Conservation (phyloP, 192 early-diverging fungal genomes). For the Dimargaris cristalligena region DNA sequence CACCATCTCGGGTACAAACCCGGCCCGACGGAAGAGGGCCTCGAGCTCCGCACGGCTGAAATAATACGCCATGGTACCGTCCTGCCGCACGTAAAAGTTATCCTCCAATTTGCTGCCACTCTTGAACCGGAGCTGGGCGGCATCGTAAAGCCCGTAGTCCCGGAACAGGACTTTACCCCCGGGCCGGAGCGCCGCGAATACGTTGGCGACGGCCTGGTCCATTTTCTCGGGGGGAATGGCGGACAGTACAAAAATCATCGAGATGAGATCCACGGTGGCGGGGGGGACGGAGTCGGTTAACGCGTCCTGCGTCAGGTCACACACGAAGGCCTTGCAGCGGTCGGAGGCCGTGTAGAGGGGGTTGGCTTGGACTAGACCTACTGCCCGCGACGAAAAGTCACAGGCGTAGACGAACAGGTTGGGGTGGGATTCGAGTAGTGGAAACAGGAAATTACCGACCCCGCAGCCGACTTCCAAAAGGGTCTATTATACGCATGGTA, state of each 20-base stretch:
- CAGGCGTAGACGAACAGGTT: conserved; percentile 81
- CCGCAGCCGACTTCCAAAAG: conserved; percentile 95
- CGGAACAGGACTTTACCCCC: conserved; percentile 79
- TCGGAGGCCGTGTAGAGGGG: conserved; percentile 48
- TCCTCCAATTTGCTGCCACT: conserved; percentile 71
- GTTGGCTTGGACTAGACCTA: conserved; percentile 78
- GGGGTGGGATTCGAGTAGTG: conserved; percentile 64
- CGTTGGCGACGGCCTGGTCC: conserved; percentile 62
- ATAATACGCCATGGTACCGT: conserved; percentile 90
- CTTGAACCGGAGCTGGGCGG: conserved; percentile 95
- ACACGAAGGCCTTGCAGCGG: conserved; percentile 81
- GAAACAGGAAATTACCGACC: conserved; percentile 91
- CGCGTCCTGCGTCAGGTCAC: conserved; percentile 65
- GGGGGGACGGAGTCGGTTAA: conserved; percentile 58
- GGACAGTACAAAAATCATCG: conserved; percentile 90
- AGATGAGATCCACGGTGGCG: conserved; percentile 73
- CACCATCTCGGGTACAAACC: conserved; percentile 34
- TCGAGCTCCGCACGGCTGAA: conserved; percentile 50
- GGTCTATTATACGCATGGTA: conserved; percentile 16
- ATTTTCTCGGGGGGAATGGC: conserved; percentile 79
- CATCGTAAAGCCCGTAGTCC: conserved; percentile 96
- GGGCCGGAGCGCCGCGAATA: conserved; percentile 67
- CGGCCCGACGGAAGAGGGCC: conserved; percentile 41
- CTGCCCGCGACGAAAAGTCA: conserved; percentile 81
- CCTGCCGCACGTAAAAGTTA: conserved; percentile 94